Evolutionary conservation across 306 rosid genomes (phyloP), one percentile per base, ranked within the genome.

Genomic region (Pyrus pyrifolia): DNA sequence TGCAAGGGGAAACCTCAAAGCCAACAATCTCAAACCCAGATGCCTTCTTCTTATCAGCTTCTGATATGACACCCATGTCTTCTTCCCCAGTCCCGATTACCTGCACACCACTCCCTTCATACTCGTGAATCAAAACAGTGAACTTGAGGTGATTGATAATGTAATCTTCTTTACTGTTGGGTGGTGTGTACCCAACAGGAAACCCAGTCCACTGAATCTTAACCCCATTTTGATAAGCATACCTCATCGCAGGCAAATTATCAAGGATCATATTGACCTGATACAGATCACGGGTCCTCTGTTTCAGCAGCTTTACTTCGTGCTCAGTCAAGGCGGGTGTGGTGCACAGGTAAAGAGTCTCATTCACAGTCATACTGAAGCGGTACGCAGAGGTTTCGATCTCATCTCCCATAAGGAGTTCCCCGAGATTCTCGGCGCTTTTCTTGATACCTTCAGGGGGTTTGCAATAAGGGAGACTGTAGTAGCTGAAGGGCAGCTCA

Each of bases 261-360:
- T 91, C 98, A 55, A 93, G 91, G 65, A 93, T 93, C 98, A 93
- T 91, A 70, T 93, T 93, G 2, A 93, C 98, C 80, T 93, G 97
- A 84, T 93, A 93, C 68, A 93, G 86, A 90, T 93, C 94, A 0
- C 91, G 96, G n/a, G 94, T 90, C 68, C 97, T 88, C 81, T 91
- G 97, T 63, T 90, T 93, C 84, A 93, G 83, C 4, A 91, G 85
- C 90, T 91, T 91, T 35, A 90, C 97, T 75, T 93, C 87, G 42
- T 83, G 81, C 86, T 90, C 97, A 63, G 71, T 87, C 85, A 93
- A 84, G 4, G 88, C 55, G 8, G 27, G 1, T 0, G 97, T 93
- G 4, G 94, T 93, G 59, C 98, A 93, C 22, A 93, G 86, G 80
- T 81, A 93, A 67, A 86, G 81, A 3, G 96, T 86, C 80, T 93